Percentiles rank a stretch among this genome's conserved stretches.
Evolutionary conservation across 768 basidiomycete species (phyloP).

Genomic region (Boletus rubescentipes): DNA sequence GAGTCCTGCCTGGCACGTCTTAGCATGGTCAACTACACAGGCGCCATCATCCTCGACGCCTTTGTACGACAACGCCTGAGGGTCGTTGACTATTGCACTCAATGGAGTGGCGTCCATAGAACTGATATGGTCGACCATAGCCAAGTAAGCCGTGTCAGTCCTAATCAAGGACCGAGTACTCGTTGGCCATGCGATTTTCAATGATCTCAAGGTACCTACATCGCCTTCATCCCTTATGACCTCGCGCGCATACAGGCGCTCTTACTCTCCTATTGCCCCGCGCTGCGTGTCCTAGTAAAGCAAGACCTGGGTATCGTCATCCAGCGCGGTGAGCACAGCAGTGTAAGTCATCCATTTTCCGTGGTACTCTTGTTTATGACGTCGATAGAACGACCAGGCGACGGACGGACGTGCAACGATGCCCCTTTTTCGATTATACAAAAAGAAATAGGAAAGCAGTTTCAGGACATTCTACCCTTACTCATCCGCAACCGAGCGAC

Average conservation of each 20-base stretch:
- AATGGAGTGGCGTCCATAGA: constrained; percentile 60
- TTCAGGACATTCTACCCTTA: no score
- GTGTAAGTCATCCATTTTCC: constrained; percentile 49
- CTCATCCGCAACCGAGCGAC: no score
- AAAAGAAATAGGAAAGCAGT: constrained; percentile 86
- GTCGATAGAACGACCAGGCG: constrained; percentile 48
- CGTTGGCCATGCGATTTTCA: no score
- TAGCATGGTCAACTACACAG: constrained; percentile 80
- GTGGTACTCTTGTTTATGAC: neutral
- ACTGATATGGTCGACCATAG: constrained; percentile 36
- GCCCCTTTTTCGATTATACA: constrained; percentile 87
- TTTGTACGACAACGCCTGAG: constrained; percentile 60
- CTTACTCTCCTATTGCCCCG: constrained; percentile 58
- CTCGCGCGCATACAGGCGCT: no score
- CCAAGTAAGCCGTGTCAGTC: constrained; percentile 74
- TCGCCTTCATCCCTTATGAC: no score
- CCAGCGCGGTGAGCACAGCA: constrained; percentile 50
- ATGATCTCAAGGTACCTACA: no score
- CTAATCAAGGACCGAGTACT: constrained; percentile 39
- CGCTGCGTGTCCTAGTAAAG: constrained; percentile 71
- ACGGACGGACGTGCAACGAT: constrained; percentile 94
- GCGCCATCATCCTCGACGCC: constrained; percentile 61
- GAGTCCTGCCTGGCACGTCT: constrained; percentile 13
- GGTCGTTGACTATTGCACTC: constrained; percentile 91
- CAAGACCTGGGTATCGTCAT: constrained; percentile 79